Evolutionary conservation across 345 rosid species (phyloP), one percentile per base, ranked within the genome.

Genomic region (Erysimum cheiranthoides): DNA sequence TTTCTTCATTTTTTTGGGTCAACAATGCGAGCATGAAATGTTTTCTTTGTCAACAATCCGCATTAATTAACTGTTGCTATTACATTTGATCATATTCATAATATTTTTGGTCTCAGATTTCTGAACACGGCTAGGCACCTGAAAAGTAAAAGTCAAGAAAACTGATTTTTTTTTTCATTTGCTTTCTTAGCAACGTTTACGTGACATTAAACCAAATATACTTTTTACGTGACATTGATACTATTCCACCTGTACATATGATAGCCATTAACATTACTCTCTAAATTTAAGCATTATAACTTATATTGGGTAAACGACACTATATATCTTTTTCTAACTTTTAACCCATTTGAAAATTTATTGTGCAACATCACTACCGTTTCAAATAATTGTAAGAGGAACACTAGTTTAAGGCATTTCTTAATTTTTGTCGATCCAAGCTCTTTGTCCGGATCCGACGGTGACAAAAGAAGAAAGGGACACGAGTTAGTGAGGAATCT

Each of bases 161-260:
- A 12, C 13, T 36, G 21, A 45, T 13, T 0, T 40, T 39, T 40
- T 39, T 53, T 45, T 17, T 12, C 65, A 31, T 43, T 70, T 70
- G 45, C 36, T 58, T 58, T 59, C 58, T 58, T 1, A 2, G 46
- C 57, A 45, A 65, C 49, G 65, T 73, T 73, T 73, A 61, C 61
- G 61, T 72, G 76, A 70, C 66, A 58, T 10, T 70, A 13, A 28
- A 46, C 66, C 34, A 30, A 69, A 45, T 1, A 34, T 17, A 45
- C n/a, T 28, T 70, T 42, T 71, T 71, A 62, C 43, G 77, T 73
- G 77, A 46, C 40, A 65, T 73, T 60, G 16, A 53, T 42, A 73
- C 64, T 18, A 42, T 73, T 73, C 12, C 61, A 50, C 25, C 32
- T 38, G 32, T 72, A 21, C 58, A 35, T 32, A 12, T 25, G 49